A percentile compares a stretch with the other conserved stretches of the same genome.
These are phyloP conservation scores for Chaetoceros muelleri DNA, from an alignment of 108 stramenopile species.

Conservation along the genomic window DNA sequence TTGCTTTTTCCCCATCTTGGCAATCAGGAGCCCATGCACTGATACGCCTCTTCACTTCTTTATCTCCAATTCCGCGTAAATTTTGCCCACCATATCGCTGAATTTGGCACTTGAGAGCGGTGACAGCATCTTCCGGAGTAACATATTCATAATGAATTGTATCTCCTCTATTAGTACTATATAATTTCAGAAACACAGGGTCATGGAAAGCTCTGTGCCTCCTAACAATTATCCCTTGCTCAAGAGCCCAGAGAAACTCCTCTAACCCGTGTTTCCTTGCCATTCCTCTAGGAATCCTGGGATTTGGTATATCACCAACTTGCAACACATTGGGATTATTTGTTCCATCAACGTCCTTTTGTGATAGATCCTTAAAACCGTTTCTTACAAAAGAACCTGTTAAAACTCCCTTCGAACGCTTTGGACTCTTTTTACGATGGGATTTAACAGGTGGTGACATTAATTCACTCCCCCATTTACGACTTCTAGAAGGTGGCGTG, in stretches of 20 bases:
- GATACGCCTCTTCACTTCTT: constrained; percentile 13
- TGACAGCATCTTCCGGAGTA: constrained; percentile 56
- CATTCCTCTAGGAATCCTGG: constrained; percentile 45
- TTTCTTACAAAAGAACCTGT: too few species aligned
- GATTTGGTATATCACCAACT: constrained; percentile 30
- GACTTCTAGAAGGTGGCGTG: too few species aligned
- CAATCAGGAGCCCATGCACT: constrained; percentile 2
- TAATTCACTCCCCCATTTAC: too few species aligned
- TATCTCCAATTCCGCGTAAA: constrained; percentile 22
- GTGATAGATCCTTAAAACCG: too few species aligned
- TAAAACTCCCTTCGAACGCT: too few species aligned
- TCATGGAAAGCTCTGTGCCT: constrained; percentile 59
- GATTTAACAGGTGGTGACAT: too few species aligned
- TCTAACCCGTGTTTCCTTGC: constrained; percentile 65
- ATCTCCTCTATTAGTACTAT: constrained; percentile 66
- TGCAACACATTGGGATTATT: constrained; percentile 15
- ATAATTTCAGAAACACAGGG: constrained; percentile 59
- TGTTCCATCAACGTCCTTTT: constrained; percentile 17
- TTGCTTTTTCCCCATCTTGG: constrained; percentile 20
- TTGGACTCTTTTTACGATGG: too few species aligned
- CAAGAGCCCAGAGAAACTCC: constrained; percentile 64
- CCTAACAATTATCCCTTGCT: constrained; percentile 71
- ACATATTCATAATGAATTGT: constrained; percentile 57
- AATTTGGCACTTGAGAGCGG: constrained; percentile 68
- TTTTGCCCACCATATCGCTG: constrained; percentile 40